These are phyloP conservation scores for Pseudophaeomoniella oleicola DNA, from an alignment of 2,329 filamentous ascomycete genomes.

Conservation along the genomic window DNA sequence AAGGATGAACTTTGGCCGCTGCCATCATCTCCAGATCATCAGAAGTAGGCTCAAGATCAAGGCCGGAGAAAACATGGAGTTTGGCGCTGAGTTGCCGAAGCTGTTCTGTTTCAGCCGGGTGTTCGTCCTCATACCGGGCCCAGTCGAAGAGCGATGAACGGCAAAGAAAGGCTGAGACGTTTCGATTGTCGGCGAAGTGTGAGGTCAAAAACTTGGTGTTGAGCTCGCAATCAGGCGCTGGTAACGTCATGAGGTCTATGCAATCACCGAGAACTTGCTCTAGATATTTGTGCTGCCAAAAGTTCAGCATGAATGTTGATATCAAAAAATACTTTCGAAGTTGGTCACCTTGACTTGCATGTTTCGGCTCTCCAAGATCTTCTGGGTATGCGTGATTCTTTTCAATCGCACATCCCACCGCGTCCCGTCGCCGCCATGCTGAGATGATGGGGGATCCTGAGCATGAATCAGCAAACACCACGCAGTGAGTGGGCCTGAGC, in stretches of 20 bases:
- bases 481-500: no score
- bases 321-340: slow-evolving; percentile 17
- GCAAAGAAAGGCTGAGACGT: slow-evolving; percentile 46
- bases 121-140: slow-evolving; percentile 30
- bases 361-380: slow-evolving; percentile 29
- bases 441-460: slow-evolving; percentile 7
- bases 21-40: slow-evolving; percentile 1
- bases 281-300: slow-evolving; percentile 10
- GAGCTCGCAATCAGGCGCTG: slow-evolving; percentile 26
- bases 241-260: slow-evolving; percentile 30
- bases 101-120: slow-evolving; percentile 22
- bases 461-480: no score
- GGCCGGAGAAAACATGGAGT: slow-evolving; percentile 54
- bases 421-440: slow-evolving; percentile 8
- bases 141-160: slow-evolving; percentile 49
- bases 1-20: slow-evolving; percentile 33
- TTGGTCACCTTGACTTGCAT: slow-evolving; percentile 21
- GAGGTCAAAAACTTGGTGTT: slow-evolving; percentile 23
- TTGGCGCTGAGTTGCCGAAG: slow-evolving; percentile 53
- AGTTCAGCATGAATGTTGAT: slow-evolving; percentile 11
- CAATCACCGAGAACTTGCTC: slow-evolving; percentile 11
- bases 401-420: slow-evolving; percentile 23
- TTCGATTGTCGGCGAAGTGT: slow-evolving; percentile 30
- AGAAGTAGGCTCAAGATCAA: slow-evolving; percentile 30
- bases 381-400: slow-evolving; percentile 22